Conservation (phyloP, 1,284 basidiomycete genomes). For the Melampsora americana region DNA sequence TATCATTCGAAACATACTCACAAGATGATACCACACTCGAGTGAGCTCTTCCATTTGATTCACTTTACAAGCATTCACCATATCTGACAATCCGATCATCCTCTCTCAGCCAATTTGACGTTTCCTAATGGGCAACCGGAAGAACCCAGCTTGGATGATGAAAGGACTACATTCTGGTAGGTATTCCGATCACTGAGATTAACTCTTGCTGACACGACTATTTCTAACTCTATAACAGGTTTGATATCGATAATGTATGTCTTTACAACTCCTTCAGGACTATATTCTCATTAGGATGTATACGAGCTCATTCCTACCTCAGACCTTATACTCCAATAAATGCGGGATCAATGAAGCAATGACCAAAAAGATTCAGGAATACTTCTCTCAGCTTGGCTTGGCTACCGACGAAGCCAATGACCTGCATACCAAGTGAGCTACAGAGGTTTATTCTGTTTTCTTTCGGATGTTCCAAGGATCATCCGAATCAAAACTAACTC, state of each 20-base stretch:
- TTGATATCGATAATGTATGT: constrained; percentile 43
- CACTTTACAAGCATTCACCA: no score
- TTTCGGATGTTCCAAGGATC: background rate
- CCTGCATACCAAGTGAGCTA: constrained; percentile 59
- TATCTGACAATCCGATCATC: no score
- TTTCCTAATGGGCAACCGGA: no score
- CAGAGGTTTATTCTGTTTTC: background rate
- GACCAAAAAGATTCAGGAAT: constrained; percentile 58
- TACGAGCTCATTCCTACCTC: background rate
- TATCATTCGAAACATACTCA: no score
- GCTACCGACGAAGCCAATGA: constrained; percentile 67
- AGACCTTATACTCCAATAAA: constrained; percentile 37
- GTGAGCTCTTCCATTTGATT: no score
- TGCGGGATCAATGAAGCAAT: constrained; percentile 32
- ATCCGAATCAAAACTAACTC: background rate
- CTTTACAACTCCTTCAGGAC: background rate
- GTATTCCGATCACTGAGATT: no score
- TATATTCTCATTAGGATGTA: background rate
- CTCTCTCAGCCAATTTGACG: no score
- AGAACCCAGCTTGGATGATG: no score
- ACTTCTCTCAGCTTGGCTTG: constrained; percentile 70
- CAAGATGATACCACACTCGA: no score
- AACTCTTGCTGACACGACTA: no score
- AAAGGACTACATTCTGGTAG: no score
- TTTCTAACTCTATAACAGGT: constrained; percentile 9